phyloP scores from a whole-genome alignment of 1,284 basidiomycete species.

The Rugosomyces carneus region DNA sequence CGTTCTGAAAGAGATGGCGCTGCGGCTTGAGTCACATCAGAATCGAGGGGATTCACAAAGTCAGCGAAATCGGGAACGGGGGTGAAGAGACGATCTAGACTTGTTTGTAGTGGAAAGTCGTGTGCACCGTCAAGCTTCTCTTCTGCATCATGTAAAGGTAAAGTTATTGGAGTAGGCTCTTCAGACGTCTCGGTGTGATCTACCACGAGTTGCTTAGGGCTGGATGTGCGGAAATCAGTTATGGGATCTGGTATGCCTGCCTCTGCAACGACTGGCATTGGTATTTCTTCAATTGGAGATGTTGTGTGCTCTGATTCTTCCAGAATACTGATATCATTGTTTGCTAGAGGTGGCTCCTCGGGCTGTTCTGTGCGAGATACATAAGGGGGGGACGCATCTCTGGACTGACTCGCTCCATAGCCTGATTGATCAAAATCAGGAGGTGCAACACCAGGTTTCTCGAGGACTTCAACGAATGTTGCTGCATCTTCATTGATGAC shows the following conservation, averaged over 20 bases:
- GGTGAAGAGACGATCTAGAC: conserved; percentile 19
- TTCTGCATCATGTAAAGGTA: not conserved
- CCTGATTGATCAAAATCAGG: not conserved
- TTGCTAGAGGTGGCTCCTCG: not conserved
- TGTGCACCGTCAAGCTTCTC: not conserved
- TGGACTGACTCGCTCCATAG: not conserved
- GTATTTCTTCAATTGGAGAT: conserved; percentile 17
- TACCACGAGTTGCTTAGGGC: not conserved
- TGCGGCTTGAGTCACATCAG: not conserved
- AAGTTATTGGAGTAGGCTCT: not conserved
- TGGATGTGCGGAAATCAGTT: conserved; percentile 20
- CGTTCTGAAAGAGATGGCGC: not conserved
- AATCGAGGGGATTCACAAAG: not conserved
- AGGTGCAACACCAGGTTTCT: not conserved
- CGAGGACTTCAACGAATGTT: not conserved
- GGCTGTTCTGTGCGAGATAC: not conserved
- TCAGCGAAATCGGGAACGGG: conserved; percentile 1
- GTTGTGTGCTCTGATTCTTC: not conserved
- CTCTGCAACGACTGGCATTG: conserved; percentile 37
- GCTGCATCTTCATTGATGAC: not conserved
- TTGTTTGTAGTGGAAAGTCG: not conserved
- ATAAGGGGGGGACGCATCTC: not conserved
- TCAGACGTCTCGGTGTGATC: conserved; percentile 13
- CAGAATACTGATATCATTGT: not conserved
- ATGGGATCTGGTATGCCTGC: conserved; percentile 36